phyloP scores from a whole-genome alignment of 2,329 filamentous ascomycete species.

The Xylaria sp. region DNA sequence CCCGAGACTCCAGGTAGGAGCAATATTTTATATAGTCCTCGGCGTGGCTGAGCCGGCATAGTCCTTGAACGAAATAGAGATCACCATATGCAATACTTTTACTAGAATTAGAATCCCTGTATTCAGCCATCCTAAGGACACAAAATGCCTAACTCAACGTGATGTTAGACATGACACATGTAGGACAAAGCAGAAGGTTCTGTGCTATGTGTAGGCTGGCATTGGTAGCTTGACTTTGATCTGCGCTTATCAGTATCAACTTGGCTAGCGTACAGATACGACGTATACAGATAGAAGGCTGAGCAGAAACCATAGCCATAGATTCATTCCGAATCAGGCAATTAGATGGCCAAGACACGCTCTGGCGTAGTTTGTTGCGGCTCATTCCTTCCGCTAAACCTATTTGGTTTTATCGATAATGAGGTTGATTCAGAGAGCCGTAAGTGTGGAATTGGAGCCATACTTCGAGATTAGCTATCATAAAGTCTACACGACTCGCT shows the following conservation, averaged over 20 bases:
- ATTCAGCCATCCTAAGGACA: neutral
- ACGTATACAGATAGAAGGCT: slow-evolving; percentile 15
- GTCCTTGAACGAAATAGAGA: neutral
- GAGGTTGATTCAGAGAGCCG: no score
- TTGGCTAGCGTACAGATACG: slow-evolving; percentile 8
- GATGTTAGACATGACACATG: neutral
- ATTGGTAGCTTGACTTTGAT: neutral
- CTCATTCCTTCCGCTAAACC: no score
- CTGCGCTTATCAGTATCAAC: neutral
- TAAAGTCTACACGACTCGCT: no score
- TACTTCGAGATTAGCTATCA: no score
- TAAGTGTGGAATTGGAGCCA: no score
- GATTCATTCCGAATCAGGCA: slow-evolving; percentile 21
- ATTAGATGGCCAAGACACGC: slow-evolving; percentile 20
- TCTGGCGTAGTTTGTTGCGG: neutral
- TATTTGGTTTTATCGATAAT: neutral
- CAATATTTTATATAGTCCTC: slow-evolving; percentile 18
- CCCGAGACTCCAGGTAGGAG: neutral
- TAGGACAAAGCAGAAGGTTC: neutral
- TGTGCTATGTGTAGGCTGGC: neutral
- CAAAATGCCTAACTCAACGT: neutral
- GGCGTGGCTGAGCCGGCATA: neutral
- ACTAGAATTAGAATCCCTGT: neutral
- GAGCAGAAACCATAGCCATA: neutral
- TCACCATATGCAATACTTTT: neutral